Evolutionary conservation across 2,329 filamentous ascomycete species (phyloP), one percentile per base, ranked within the genome.

Genomic region (Podosphaera leucotricha): DNA sequence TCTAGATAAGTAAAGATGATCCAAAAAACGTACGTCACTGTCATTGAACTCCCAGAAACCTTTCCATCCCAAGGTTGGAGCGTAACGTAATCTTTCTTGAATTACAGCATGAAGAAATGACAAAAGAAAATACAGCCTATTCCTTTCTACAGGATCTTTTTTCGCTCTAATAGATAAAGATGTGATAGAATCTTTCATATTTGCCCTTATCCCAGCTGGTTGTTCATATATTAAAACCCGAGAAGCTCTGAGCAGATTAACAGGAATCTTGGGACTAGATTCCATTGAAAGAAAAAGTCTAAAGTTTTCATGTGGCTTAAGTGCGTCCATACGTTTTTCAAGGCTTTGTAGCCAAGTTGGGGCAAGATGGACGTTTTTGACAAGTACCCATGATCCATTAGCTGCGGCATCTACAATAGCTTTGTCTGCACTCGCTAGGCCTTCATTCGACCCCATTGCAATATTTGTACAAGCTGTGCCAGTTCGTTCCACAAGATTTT

Each of bases 31-130:
- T 73, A 92, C 83, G 63, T 98, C 90, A 54, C 86, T 92, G 62
- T 98, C 92, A 59, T 98, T 98, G 62, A 98, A 98, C 62, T 98
- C 92, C 90, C 92, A 98, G 70, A 94, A 93, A 44, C 85, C 84
- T 66, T 92, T 94, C 90, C 90, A 98, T 48, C 90, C 90, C 45
- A 98, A 67, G 46, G 72, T 87, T 0, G 90, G 92, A 20, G 87
- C 86, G 60, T 98, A 98, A 49, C 90, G 80, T 49, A 98, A 67
- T 53, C 92, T 72, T 61, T 98, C 90, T 61, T 98, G 90, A 10
- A 94, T 77, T 33, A 98, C 86, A 6, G 90, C 92, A 59, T 98
- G 90, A 54, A 98, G 60, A 71, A 98, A 95, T 2, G 81, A 90
- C 33, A 98, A 70, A 41, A 98, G 67, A 41, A 98, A 69, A 57